Conservation (phyloP, 768 basidiomycete genomes). For the Gymnopilus junonius region DNA sequence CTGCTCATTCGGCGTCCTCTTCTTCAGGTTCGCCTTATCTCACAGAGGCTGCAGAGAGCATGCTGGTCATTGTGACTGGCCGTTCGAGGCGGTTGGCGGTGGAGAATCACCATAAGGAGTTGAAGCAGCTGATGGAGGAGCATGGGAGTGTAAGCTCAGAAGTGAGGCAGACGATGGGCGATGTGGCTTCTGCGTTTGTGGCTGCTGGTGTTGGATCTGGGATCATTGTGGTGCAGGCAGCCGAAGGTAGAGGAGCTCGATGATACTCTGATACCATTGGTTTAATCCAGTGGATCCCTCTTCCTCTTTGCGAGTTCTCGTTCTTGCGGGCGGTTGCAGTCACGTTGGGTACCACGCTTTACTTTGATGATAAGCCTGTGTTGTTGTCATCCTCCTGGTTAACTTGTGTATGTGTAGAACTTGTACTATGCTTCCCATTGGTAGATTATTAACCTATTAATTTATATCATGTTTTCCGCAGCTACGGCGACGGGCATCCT, state of each 20-base stretch:
- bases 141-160: conserved; percentile 60
- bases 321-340: neutral
- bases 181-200: conserved; percentile 82
- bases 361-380: too few species aligned
- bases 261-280: neutral
- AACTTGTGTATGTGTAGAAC: too few species aligned
- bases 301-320: neutral
- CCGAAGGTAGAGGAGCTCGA: conserved; percentile 31
- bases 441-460: too few species aligned
- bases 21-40: neutral
- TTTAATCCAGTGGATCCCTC: neutral
- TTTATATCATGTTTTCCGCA: too few species aligned
- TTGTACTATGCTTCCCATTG: too few species aligned
- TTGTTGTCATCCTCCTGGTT: too few species aligned
- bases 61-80: conserved; percentile 69
- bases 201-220: conserved; percentile 60
- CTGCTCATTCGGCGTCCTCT: neutral
- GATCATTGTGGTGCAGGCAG: conserved; percentile 71
- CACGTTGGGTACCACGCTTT: too few species aligned
- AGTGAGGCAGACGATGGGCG: conserved; percentile 84
- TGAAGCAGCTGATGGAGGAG: conserved; percentile 66
- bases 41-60: neutral
- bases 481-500: too few species aligned
- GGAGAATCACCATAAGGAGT: conserved; percentile 73
- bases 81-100: conserved; percentile 73